These are phyloP conservation scores for Saccharomyces hybrid DNA, from an alignment of 1,139 yeast species.

Conservation along the genomic window DNA sequence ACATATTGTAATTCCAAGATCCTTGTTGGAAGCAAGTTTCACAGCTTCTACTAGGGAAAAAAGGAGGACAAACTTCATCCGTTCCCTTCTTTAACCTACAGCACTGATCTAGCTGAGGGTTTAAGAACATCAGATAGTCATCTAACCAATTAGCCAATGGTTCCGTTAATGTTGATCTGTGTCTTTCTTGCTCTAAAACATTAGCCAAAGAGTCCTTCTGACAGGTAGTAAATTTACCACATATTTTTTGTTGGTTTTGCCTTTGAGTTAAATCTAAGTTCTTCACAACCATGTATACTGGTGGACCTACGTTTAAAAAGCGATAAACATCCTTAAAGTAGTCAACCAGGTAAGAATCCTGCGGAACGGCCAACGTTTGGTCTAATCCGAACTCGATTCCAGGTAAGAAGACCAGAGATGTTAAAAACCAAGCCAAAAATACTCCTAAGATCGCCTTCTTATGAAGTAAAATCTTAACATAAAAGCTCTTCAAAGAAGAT, in stretches of 20 bases:
- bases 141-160: conserved; percentile 93
- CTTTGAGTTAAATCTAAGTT: conserved; percentile 56
- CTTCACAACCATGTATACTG: conserved; percentile 73
- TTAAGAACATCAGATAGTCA: conserved; percentile 79
- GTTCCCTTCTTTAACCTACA: conserved; percentile 57
- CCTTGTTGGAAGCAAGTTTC: conserved; percentile 58
- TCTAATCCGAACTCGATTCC: conserved; percentile 70
- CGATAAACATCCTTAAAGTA: conserved; percentile 72
- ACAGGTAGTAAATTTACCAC: conserved; percentile 86
- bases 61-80: conserved; percentile 54
- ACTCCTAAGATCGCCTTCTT: conserved; percentile 36
- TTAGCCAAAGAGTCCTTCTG: conserved; percentile 71
- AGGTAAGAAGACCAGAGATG: conserved; percentile 66
- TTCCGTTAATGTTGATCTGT: conserved; percentile 62
- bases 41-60: conserved; percentile 65
- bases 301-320: conserved; percentile 83
- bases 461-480: neutral
- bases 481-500: conserved; percentile 36
- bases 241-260: conserved; percentile 59
- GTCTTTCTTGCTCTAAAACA: conserved; percentile 76
- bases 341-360: conserved; percentile 67
- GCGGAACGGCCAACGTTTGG: conserved; percentile 81
- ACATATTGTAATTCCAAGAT: conserved; percentile 67
- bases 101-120: conserved; percentile 81
- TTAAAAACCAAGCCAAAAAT: conserved; percentile 57